Evolutionary conservation across 345 rosid species (phyloP).

Genomic region (Clausena lansium): DNA sequence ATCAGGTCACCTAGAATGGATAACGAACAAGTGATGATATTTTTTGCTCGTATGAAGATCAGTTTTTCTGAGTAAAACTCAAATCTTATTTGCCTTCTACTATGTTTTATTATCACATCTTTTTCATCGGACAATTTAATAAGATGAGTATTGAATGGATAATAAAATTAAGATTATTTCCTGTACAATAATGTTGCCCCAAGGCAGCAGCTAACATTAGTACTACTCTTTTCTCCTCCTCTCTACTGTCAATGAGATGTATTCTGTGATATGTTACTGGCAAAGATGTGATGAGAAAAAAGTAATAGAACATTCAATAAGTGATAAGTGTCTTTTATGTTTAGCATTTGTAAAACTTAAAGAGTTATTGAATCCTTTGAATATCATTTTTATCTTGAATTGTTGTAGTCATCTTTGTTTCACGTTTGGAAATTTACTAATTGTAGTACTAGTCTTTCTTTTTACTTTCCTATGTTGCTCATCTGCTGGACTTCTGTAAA

Average conservation of each 20-base stretch:
- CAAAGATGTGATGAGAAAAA: neutral
- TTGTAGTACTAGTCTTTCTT: neutral
- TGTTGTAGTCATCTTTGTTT: neutral
- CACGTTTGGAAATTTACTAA: neutral
- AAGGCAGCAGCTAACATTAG: neutral
- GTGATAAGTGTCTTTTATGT: neutral
- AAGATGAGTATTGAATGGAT: neutral
- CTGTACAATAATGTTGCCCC: neutral
- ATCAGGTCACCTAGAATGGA: neutral
- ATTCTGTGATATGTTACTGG: neutral
- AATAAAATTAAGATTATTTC: neutral
- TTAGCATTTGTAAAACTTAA: neutral
- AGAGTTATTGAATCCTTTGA: neutral
- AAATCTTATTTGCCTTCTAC: neutral
- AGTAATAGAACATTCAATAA: neutral
- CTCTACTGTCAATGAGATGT: neutral
- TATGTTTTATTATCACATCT: neutral
- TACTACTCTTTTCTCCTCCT: neutral
- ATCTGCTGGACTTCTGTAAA: neutral
- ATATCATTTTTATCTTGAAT: neutral
- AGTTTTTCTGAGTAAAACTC: neutral
- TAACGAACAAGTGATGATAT: neutral
- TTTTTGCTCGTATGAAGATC: neutral
- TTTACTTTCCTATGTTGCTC: neutral
- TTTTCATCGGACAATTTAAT: neutral